Conservation (phyloP, 768 basidiomycete species). For the Suillus sp. region DNA sequence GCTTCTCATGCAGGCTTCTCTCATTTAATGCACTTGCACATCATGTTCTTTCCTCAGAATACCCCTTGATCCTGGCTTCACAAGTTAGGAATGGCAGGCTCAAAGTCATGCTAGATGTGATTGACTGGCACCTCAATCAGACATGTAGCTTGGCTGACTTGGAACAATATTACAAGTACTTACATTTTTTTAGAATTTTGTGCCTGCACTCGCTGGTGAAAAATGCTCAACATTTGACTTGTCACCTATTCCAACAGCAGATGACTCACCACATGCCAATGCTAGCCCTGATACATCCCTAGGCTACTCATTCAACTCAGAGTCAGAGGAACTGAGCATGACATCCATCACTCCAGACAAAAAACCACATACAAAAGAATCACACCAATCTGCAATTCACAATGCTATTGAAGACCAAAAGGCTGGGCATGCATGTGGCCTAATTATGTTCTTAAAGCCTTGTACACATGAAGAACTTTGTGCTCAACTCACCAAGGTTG, state of each 20-base stretch:
- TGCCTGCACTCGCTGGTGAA: too few relatives aligned
- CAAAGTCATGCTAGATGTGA: constrained; percentile 2
- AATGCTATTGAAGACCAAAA: not conserved
- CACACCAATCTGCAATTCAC: not conserved
- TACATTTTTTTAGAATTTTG: too few relatives aligned
- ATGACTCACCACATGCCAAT: too few relatives aligned
- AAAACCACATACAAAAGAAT: not conserved
- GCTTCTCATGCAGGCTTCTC: not conserved
- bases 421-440: not conserved
- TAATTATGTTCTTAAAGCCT: constrained; percentile 5
- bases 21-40: not conserved
- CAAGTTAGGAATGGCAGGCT: not conserved
- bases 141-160: not conserved
- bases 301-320: too few relatives aligned
- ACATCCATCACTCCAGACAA: too few relatives aligned
- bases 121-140: constrained; percentile 1
- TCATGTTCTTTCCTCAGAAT: not conserved
- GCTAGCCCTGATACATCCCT: too few relatives aligned
- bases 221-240: too few relatives aligned
- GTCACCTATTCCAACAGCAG: too few relatives aligned
- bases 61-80: not conserved
- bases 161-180: too few relatives aligned
- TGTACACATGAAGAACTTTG: not conserved
- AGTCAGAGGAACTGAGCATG: too few relatives aligned
- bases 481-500: not conserved